Conservation (phyloP, 257 asterid genomes). For the Scutellaria baicalensis region DNA sequence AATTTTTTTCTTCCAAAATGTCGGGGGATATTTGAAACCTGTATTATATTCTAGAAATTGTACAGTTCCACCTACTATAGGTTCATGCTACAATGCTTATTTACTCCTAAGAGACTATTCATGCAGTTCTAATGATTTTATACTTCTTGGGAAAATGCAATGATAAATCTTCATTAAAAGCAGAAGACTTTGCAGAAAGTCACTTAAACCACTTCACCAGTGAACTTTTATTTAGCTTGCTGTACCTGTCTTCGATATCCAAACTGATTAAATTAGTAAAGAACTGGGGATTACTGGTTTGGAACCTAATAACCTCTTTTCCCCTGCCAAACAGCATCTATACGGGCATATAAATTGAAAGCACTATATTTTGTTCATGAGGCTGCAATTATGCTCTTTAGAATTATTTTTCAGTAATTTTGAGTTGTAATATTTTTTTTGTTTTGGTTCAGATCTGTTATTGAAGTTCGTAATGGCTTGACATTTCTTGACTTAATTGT, state of each 20-base stretch:
- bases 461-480: slow-evolving; percentile 96
- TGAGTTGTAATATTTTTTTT: slow-evolving; percentile 8
- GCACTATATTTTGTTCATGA: not conserved
- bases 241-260: not conserved
- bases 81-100: too few species aligned
- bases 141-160: not conserved
- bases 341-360: not conserved
- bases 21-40: too few species aligned
- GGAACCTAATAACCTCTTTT: not conserved
- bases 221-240: not conserved
- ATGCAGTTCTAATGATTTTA: too few species aligned
- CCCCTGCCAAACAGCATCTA: not conserved
- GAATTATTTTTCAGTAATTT: not conserved
- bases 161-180: not conserved
- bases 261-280: not conserved
- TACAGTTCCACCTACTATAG: not conserved
- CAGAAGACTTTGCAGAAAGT: not conserved
- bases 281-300: not conserved
- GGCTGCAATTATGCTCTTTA: not conserved
- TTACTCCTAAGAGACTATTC: too few species aligned
- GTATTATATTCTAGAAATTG: not conserved
- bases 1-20: too few species aligned
- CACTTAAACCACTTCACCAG: not conserved
- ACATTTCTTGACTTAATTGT: slow-evolving; percentile 97
- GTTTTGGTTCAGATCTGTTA: slow-evolving; percentile 69